phyloP scores from a whole-genome alignment of 176 grass and related monocot species.

The Eragrostis nindensis region DNA sequence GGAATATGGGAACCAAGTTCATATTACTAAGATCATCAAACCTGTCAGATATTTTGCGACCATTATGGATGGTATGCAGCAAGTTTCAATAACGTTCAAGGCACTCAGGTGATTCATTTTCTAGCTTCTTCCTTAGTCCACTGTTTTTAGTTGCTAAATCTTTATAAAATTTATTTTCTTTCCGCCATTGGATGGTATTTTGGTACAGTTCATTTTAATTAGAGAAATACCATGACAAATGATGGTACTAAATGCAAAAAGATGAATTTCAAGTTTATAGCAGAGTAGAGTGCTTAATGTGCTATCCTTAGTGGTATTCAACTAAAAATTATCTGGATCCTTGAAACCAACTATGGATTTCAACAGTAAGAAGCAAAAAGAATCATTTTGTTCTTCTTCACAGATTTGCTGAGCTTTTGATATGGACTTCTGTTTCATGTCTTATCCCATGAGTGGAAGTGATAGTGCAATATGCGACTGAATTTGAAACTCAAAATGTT shows the following conservation, averaged over 20 bases:
- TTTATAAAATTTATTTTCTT: not conserved
- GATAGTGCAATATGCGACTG: not conserved
- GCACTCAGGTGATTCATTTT: conserved; percentile 67
- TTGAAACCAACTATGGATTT: not conserved
- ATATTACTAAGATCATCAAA: conserved; percentile 78
- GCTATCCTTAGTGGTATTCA: not conserved
- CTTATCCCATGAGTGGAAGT: not conserved
- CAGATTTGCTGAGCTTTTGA: not conserved
- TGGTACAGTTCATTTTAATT: not conserved
- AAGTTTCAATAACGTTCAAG: conserved; percentile 83
- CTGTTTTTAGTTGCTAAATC: conserved; percentile 11
- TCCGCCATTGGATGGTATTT: not conserved
- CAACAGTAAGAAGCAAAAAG: not conserved
- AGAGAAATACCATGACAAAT: not conserved
- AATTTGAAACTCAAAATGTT: not conserved
- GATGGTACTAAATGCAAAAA: not conserved
- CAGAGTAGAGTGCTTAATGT: conserved; percentile 6
- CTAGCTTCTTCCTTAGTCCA: not conserved
- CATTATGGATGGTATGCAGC: conserved; percentile 72
- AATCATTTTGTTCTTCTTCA: not conserved
- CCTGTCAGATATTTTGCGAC: conserved; percentile 64
- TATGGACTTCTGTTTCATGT: conserved; percentile 7
- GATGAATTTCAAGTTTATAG: not conserved
- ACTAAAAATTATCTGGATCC: not conserved
- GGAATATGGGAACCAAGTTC: conserved; percentile 38